These are phyloP conservation scores for Butyriboletus loyo DNA, from an alignment of 768 basidiomycete species.

Conservation along the genomic window DNA sequence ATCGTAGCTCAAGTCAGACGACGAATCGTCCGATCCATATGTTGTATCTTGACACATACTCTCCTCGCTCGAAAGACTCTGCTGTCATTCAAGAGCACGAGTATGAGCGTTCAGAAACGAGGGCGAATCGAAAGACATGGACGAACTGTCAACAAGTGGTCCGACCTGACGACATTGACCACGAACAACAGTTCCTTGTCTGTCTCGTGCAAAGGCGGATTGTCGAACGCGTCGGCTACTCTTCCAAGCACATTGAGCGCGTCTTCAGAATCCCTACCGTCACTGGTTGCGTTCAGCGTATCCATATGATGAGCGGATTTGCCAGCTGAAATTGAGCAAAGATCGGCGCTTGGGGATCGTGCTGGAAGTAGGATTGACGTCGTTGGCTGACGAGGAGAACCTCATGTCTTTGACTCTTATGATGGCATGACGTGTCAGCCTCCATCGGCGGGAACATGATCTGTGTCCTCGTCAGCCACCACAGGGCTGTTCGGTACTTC, in stretches of 20 bases:
- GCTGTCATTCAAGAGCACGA: not conserved
- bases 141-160: conserved; percentile 21
- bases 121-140: not conserved
- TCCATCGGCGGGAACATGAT: not conserved
- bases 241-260: conserved; percentile 24
- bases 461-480: conserved; percentile 9
- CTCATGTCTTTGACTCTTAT: not conserved
- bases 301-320: conserved; percentile 6
- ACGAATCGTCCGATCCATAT: conserved; percentile 7
- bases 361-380: not conserved
- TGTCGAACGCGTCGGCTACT: conserved; percentile 31
- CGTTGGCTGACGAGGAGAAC: conserved; percentile 6
- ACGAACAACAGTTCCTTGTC: conserved; percentile 20
- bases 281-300: not conserved
- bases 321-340: not conserved
- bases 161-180: conserved; percentile 24
- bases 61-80: conserved; percentile 21
- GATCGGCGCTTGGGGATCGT: not conserved
- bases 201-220: conserved; percentile 16
- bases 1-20: conserved; percentile 15
- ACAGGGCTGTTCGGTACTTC: not conserved
- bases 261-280: conserved; percentile 6
- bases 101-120: not conserved
- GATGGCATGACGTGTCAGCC: conserved; percentile 17
- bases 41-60: conserved; percentile 3